Evolutionary conservation across 2,329 filamentous ascomycete genomes (phyloP).

Genomic region (Pseudocercospora pini-densiflorae): DNA sequence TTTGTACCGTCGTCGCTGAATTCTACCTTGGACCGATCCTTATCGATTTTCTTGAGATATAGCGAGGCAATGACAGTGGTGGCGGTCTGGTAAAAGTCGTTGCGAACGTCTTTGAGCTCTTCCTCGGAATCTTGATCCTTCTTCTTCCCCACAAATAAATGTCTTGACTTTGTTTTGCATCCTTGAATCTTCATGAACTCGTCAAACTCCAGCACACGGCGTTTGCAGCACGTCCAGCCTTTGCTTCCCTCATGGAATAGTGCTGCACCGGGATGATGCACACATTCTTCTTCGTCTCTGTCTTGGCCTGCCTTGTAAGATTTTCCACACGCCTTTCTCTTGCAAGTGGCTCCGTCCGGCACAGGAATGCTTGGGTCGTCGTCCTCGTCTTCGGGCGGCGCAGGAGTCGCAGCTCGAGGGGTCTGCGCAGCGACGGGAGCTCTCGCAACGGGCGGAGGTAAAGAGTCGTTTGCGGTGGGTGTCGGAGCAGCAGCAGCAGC

Average conservation of each 20-base stretch:
- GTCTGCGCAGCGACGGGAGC: conserved; percentile 33
- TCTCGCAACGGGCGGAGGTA: conserved; percentile 35
- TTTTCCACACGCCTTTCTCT: conserved; percentile 73
- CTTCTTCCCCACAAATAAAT: conserved; percentile 81
- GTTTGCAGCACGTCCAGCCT: conserved; percentile 96
- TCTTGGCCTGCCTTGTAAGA: conserved; percentile 65
- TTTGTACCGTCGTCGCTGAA: conserved; percentile 63
- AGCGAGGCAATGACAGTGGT: conserved; percentile 85
- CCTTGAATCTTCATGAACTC: conserved; percentile 96
- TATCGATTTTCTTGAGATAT: conserved; percentile 97
- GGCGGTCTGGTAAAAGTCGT: conserved; percentile 94
- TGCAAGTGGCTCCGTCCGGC: conserved; percentile 74
- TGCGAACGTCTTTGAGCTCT: conserved; percentile 77
- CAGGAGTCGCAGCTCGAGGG: conserved; percentile 52
- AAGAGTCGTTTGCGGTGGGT: conserved; percentile 28
- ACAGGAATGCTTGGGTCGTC: conserved; percentile 79
- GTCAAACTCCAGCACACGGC: conserved; percentile 93
- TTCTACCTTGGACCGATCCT: conserved; percentile 72
- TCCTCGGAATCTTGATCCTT: conserved; percentile 68
- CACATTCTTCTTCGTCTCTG: conserved; percentile 75
- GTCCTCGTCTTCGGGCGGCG: conserved; percentile 76
- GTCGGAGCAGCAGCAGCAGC: conserved; percentile 18
- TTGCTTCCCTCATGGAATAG: conserved; percentile 99
- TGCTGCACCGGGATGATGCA: conserved; percentile 85
- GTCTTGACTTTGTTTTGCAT: conserved; percentile 78